phyloP scores from a whole-genome alignment of 768 basidiomycete species.

The Mrakia frigida region DNA sequence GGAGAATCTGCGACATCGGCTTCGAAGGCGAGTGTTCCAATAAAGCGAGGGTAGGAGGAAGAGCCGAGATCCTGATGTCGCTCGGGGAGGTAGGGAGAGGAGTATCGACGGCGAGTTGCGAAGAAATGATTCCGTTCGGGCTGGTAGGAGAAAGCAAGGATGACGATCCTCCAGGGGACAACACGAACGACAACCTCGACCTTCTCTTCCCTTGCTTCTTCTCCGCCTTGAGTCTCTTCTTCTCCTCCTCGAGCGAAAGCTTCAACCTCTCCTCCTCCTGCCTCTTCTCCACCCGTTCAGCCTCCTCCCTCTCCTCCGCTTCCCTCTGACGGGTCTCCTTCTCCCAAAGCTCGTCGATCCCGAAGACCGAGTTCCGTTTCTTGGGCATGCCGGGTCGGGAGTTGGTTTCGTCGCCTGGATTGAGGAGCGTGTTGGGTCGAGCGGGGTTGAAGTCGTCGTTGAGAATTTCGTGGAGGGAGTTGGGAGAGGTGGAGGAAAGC shows the following conservation, averaged over 20 bases:
- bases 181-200: conserved; percentile 6
- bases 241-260: conserved; percentile 13
- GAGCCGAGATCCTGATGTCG: background rate
- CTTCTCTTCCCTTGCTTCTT: conserved; percentile 19
- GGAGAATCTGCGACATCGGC: background rate
- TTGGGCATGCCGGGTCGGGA: background rate
- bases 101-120: background rate
- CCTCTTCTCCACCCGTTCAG: background rate
- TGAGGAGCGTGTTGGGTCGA: conserved; percentile 14
- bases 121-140: background rate
- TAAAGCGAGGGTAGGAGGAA: background rate
- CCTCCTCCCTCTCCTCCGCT: conserved; percentile 6
- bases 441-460: background rate
- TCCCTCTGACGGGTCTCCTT: conserved; percentile 26
- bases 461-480: background rate
- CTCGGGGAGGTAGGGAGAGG: conserved; percentile 1
- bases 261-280: conserved; percentile 16
- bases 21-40: background rate
- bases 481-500: background rate
- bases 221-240: conserved; percentile 10
- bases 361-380: conserved; percentile 24
- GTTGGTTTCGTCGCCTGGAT: background rate
- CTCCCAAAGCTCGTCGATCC: conserved; percentile 31
- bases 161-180: background rate
- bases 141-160: background rate